Percentiles rank a stretch among this genome's conserved stretches.
Evolutionary conservation across 2,329 filamentous ascomycete species (phyloP).

Genomic region (Aspergillus latus): DNA sequence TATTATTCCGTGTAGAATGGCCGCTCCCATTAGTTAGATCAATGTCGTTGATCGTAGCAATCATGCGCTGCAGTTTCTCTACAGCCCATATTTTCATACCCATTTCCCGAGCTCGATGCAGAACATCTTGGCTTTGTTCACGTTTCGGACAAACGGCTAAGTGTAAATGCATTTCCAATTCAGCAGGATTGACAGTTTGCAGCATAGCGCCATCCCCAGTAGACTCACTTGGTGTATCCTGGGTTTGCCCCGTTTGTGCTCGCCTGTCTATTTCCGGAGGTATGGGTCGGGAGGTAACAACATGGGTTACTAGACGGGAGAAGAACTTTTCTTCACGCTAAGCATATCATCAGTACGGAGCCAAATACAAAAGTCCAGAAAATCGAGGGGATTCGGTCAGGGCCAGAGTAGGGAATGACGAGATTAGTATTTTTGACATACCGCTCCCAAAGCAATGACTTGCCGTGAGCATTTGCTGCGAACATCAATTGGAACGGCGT

Average conservation of each 20-base stretch:
- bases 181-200: conserved; percentile 80
- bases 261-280: conserved; percentile 57
- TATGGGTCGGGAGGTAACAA: conserved; percentile 85
- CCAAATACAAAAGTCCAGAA: not conserved
- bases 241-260: conserved; percentile 40
- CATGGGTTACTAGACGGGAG: conserved; percentile 89
- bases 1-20: conserved; percentile 49
- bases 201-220: conserved; percentile 48
- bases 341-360: conserved; percentile 23
- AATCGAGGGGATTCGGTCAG: not conserved
- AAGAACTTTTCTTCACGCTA: conserved; percentile 92
- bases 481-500: conserved; percentile 78
- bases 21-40: conserved; percentile 54
- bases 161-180: conserved; percentile 54
- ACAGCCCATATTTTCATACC: conserved; percentile 96
- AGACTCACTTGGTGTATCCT: conserved; percentile 32
- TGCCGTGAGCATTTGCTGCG: conserved; percentile 74
- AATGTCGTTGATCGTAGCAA: conserved; percentile 65
- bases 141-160: conserved; percentile 40
- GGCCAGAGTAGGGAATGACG: not conserved
- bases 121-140: conserved; percentile 63
- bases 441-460: conserved; percentile 77
- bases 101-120: conserved; percentile 83
- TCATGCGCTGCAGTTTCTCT: conserved; percentile 89
- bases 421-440: conserved; percentile 53